Conservation (phyloP, 2,329 filamentous ascomycete genomes). For the Chaetomium globosum region DNA sequence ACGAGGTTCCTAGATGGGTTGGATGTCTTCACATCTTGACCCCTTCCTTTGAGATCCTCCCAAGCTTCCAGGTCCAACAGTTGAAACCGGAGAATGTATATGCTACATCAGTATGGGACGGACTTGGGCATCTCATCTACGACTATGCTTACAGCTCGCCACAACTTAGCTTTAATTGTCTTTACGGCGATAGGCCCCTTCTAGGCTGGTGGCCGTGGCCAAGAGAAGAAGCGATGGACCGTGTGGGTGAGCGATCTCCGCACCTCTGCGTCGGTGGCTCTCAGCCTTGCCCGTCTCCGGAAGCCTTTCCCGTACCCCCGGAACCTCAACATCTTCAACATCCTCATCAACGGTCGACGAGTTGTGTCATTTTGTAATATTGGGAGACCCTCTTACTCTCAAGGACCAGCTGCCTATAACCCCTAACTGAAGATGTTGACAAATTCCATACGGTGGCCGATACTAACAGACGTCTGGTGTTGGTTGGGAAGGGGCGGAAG, state of each 20-base stretch:
- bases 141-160: background rate
- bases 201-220: constrained; percentile 19
- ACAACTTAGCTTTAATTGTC: background rate
- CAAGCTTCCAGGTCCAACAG: constrained; percentile 3
- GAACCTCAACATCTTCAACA: background rate
- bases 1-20: background rate
- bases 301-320: background rate
- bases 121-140: background rate
- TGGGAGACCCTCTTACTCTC: too few species aligned
- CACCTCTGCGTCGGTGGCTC: background rate
- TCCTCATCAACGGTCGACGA: background rate
- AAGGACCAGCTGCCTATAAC: too few species aligned
- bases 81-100: background rate
- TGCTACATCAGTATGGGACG: background rate
- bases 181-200: constrained; percentile 15
- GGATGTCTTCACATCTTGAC: background rate
- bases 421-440: too few species aligned
- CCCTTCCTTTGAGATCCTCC: background rate
- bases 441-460: too few species aligned
- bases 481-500: too few species aligned
- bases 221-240: background rate
- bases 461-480: too few species aligned
- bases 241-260: background rate
- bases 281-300: background rate
- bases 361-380: background rate